Conservation (phyloP, 768 basidiomycete genomes). For the Russula virescens region DNA sequence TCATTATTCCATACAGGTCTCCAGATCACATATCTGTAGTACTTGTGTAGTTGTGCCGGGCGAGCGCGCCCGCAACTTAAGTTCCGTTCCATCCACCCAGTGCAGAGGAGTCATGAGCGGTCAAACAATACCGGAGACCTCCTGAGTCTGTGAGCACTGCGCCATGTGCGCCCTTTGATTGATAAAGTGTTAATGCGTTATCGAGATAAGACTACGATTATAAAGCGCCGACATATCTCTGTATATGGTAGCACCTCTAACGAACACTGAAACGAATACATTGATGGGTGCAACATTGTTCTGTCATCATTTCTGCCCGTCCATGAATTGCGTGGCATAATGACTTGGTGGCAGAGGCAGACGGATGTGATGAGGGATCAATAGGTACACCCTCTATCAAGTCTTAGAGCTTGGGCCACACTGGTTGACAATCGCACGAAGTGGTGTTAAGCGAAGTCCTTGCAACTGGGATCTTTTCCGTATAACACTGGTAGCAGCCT, state of each 20-base stretch:
- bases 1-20: no score
- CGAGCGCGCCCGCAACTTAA: not conserved
- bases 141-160: no score
- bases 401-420: no score
- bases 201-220: not conserved
- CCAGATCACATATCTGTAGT: not conserved
- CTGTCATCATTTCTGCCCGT: not conserved
- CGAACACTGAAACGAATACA: not conserved
- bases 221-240: not conserved
- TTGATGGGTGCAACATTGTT: not conserved
- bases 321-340: not conserved
- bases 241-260: not conserved
- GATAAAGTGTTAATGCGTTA: not conserved
- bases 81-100: not conserved
- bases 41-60: not conserved
- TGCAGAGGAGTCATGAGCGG: constrained; percentile 1
- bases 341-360: no score
- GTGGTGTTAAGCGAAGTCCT: not conserved
- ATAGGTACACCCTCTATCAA: no score
- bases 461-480: not conserved
- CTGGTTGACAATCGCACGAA: not conserved
- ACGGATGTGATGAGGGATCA: no score
- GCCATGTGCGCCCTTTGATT: not conserved
- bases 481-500: not conserved
- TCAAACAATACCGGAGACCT: not conserved